Base-by-base conservation (phyloP, 169 alveolate species). In the Cystoisospora suis region DNA sequence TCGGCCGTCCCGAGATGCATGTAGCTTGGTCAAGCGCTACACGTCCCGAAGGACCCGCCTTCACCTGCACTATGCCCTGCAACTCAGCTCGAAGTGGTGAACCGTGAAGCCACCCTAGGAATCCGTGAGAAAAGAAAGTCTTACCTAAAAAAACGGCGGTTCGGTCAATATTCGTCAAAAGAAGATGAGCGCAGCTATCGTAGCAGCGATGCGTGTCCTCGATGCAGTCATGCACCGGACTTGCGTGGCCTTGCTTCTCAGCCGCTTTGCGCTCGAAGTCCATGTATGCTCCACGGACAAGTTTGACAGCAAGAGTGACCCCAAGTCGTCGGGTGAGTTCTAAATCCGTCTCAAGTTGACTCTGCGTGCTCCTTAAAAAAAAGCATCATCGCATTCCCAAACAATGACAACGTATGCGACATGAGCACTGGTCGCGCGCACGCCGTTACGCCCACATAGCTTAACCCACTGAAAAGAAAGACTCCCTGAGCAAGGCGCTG, bases 281-380 rank as follows among this genome's bases (percentile, higher is more conserved):
- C 94, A 95, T 92, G 90, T 95, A 95, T 23, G 97, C 97, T 34
- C 97, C 97, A 72, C 97, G 86, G 40, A 95, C 95, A n/a, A 95
- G 92, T 69, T 95, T 95, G 45, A 95, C 56, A 9, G 96, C 96
- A 12, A 90, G 27, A 5, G 65, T 32, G 32, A 90, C 75, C 2
- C 92, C 94, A 0, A 86, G 56, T 40, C 59, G 61, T 42, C 90
- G 88, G 34, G 96, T 79, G 38, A 91, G 58, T 44, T 90, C 90
- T 23, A 95, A 36, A 56, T 95, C 96, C 1, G 65, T 36, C 20
- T 47, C 56, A 0, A 94, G 79, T 2, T 90, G 92, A 34, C 75
- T 42, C 9, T 49, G 65, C 0, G 95, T 75, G 12, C 77, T 88
- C 79, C 88, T 75, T 70, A 69, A 87, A 17, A 61, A 32, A 47